These are phyloP conservation scores for Calycina herbarum DNA, from an alignment of 2,329 filamentous ascomycete species.

Conservation along the genomic window DNA sequence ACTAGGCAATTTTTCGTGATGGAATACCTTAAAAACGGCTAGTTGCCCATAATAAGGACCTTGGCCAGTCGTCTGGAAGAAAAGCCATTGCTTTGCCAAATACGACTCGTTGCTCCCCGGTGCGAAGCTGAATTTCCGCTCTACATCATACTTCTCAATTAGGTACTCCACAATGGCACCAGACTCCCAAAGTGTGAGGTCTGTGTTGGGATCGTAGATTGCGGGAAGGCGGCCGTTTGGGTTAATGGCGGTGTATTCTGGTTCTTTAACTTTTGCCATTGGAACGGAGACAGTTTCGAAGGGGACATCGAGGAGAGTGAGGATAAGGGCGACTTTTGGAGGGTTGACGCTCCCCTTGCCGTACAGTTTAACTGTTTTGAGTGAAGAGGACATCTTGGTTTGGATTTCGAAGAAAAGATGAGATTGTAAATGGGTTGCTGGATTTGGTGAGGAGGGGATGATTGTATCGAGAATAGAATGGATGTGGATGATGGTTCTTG, in stretches of 20 bases:
- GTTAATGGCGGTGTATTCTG: conserved; percentile 6
- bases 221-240: conserved; percentile 12
- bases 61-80: conserved; percentile 9
- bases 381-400: neutral
- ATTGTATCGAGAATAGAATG: too few relatives aligned
- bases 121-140: conserved; percentile 7
- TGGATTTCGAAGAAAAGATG: too few relatives aligned
- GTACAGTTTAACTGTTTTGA: conserved; percentile 10
- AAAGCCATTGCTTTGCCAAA: conserved; percentile 11
- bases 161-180: conserved; percentile 14
- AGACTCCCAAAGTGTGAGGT: conserved; percentile 12
- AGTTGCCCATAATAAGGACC: conserved; percentile 12
- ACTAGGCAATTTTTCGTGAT: conserved; percentile 4
- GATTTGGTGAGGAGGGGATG: too few relatives aligned
- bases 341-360: conserved; percentile 6
- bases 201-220: conserved; percentile 10
- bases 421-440: too few relatives aligned
- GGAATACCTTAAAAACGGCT: neutral
- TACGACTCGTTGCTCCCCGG: conserved; percentile 5
- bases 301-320: conserved; percentile 4
- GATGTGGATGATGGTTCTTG: too few relatives aligned
- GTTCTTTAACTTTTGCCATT: neutral
- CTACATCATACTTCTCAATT: conserved; percentile 7
- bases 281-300: neutral
- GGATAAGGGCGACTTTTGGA: conserved; percentile 8